Percentiles rank a stretch among this genome's conserved stretches.
phyloP scores from a whole-genome alignment of 805 yeast genomes.

The Candida sithepensis region DNA sequence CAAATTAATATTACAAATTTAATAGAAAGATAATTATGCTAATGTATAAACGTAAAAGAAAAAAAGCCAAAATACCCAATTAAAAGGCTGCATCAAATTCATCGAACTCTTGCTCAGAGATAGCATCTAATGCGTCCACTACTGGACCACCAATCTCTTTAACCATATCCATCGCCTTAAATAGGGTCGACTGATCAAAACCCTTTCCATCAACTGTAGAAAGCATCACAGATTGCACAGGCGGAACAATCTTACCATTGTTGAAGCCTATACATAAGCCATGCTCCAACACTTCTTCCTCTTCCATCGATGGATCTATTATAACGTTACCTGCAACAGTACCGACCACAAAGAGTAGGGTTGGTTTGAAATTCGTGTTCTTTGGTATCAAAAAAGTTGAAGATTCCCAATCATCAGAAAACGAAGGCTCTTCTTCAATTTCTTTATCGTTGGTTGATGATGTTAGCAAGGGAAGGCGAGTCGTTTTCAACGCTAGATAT shows the following conservation, averaged over 20 bases:
- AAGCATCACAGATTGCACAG: conserved; percentile 66
- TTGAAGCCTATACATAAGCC: conserved; percentile 76
- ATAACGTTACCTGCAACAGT: conserved; percentile 64
- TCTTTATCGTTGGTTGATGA: conserved; percentile 64
- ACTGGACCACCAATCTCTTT: conserved; percentile 60
- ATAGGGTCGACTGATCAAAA: conserved; percentile 42
- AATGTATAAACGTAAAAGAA: neutral
- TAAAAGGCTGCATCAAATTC: conserved; percentile 28
- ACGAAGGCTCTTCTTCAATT: conserved; percentile 85
- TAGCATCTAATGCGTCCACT: conserved; percentile 50
- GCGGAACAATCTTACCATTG: conserved; percentile 64
- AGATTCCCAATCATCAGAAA: conserved; percentile 81
- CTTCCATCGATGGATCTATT: conserved; percentile 86
- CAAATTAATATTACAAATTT: neutral
- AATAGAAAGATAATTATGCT: neutral
- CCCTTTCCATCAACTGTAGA: conserved; percentile 53
- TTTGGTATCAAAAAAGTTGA: conserved; percentile 44
- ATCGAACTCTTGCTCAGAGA: conserved; percentile 37
- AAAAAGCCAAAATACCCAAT: neutral
- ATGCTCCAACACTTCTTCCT: conserved; percentile 82
- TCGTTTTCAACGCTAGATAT: conserved; percentile 76
- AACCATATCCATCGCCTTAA: conserved; percentile 55
- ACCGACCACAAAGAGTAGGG: conserved; percentile 74
- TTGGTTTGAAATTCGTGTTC: conserved; percentile 52
- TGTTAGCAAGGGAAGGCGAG: conserved; percentile 67